Evolutionary conservation across 345 rosid species (phyloP), one percentile per base, ranked within the genome.

Genomic region (Euphorbia pulcherrima): DNA sequence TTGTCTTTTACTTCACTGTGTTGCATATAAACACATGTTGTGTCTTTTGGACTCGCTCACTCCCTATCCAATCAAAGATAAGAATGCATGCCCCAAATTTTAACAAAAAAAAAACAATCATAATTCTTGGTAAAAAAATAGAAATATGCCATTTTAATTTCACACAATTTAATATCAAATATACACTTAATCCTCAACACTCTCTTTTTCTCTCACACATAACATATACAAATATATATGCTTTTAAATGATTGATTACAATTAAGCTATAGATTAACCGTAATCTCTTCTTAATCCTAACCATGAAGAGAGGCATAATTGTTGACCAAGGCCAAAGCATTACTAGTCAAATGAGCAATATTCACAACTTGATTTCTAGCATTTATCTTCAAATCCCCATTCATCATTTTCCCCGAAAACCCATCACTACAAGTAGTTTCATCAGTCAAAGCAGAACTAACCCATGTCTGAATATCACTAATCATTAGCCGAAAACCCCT

Each of bases 341-440:
- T 87, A 74, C 96, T 89, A 8, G 92, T 89, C 72, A 89, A 46
- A 8, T 84, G 96, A 16, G 86, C 84, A 57, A 84, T 70, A 5
- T 48, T 69, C 77, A 79, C 61, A 57, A 86, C 81, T 74, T 55
- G 62, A 50, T 50, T 21, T 62, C 88, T 82, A 29, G 82, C 89
- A 5, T 48, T 41, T n/a, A 12, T 47, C 64, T 68, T 74, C 30
- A 63, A 6, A 3, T 57, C 33, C 46, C 69, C 73, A 33, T 74
- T 27, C 73, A 80, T 82, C 8, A 27, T 61, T 2, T 65, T 67
- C 57, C 83, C 85, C 1, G 71, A 67, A 24, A 92, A 90, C 21
- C 96, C 96, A 2, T 92, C 95, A 13, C 75, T 75, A 73, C 98
- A 88, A 16, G 95, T 90, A 68, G 20, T 77, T 72, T 86, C 91